Base-by-base conservation (phyloP, 345 rosid genomes). In the Streptanthus diversifolius region DNA sequence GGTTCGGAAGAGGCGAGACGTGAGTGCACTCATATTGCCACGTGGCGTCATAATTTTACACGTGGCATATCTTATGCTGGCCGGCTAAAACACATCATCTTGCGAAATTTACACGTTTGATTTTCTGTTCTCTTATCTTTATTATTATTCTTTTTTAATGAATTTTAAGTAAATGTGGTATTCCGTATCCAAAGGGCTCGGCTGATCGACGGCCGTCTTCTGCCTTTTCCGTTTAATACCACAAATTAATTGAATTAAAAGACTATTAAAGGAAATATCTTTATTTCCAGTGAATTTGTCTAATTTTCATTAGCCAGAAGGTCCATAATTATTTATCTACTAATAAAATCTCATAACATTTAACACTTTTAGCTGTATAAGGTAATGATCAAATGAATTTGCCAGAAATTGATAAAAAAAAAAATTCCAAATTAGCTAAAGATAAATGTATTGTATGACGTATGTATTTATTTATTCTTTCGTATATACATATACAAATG, bases 1-100 rank as follows among this genome's bases (percentile, higher is more conserved):
- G 44, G 45, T 27, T 17, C 33, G 14, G 18, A 59, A 66, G 53
- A 66, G 72, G 25, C 73, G 45, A 66, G 61, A 4, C 63, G 18
- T 29, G 24, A 51, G 47, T 49, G 47, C 78, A 67, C 55, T 39
- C 22, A 7, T 40, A 7, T 36, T 67, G 67, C 73, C 78, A 74
- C 72, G 78, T 66, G 27, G 61, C 35, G 36, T 22, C 7, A 7
- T 3, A 45, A 0, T 1, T 5, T 49, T 25, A 63, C 27, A 67
- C 67, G 68, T 74, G 73, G 45, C 62, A 59, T 19, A 22, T 39
- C 29, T 47, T 32, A 8, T 53, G 63, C 53, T 63, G 69, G 44
- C 14, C 27, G 2, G 27, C 53, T 39, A 13, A 39, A 15, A 71
- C 69, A 72, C 54, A 32, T 71, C 69, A 62, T 39, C 61, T 25